Evolutionary conservation across 2,329 filamentous ascomycete species (phyloP), one percentile per base, ranked within the genome.

Genomic region (Colletotrichum sp.): DNA sequence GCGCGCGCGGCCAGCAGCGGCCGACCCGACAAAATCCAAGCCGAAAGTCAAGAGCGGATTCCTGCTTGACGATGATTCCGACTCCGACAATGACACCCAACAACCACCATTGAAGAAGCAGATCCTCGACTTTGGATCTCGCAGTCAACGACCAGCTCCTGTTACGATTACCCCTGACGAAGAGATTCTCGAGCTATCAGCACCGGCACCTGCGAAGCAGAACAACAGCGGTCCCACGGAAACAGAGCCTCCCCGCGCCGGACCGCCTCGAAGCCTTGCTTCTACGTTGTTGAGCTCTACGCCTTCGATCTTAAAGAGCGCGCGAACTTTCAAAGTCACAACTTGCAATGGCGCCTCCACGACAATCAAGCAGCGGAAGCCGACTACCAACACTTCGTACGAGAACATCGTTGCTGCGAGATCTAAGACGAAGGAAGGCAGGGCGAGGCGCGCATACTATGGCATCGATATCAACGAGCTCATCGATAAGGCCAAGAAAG

Each of bases 401-500:
- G 91, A 94, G 78, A 85, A 89, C 51, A 88, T 95, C 77, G 90
- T 94, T 5, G 93, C 93, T 27, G 89, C 91, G 13, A 87, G 93
- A 64, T 94, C 93, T 7, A 90, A 85, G 69, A 91, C 89, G 1
- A 91, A 90, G 75, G 90, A 93, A 70, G 93, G 93, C 3, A 88
- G 91, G 72, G 94, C 94, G 4, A 91, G 90, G 78, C 91, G 91
- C 78, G 93, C 92, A 78, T 98, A 96, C 83, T 99, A 98, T 81
- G 97, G 97, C 12, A 93, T 99, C 76, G 93, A 98, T 61, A 97
- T 99, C 38, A 95, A 98, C 82, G 88, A 91, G 69, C 86, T 99
- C 51, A 89, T 98, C 71, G 92, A 94, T 70, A 89, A 93, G 18
- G 93, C 93, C 5, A 86, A 90, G 67, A 89, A 89, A 24, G 91